Conservation (phyloP, 441 rosid species). For the Brassica balearica region DNA sequence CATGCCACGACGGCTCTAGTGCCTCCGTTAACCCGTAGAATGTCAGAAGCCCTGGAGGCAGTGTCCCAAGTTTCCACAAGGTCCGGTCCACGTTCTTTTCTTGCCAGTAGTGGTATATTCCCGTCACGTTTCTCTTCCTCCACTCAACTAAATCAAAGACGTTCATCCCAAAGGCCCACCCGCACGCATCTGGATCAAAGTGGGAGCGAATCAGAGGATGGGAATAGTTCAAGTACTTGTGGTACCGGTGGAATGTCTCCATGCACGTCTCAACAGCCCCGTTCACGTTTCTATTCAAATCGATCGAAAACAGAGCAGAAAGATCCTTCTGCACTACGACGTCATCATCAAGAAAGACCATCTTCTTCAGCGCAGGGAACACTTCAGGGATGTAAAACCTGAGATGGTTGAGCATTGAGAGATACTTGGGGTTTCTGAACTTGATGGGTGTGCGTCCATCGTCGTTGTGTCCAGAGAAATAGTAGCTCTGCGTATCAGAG, state of each 20-base stretch:
- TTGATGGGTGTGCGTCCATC: constrained; percentile 86
- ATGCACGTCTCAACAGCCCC: constrained; percentile 99
- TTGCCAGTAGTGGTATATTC: constrained; percentile 93
- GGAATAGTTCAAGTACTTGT: constrained; percentile 71
- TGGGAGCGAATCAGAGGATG: constrained; percentile 83
- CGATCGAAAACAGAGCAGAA: constrained; percentile 58
- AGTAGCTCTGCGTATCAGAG: constrained; percentile 91
- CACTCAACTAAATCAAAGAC: constrained; percentile 91
- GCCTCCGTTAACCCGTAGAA: constrained; percentile 90
- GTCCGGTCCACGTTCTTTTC: constrained; percentile 87
- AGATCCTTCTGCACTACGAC: constrained; percentile 90
- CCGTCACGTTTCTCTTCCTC: constrained; percentile 87
- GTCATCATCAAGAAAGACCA: constrained; percentile 92
- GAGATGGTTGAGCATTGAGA: constrained; percentile 86
- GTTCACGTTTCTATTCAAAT: constrained; percentile 82
- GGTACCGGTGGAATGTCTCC: constrained; percentile 93
- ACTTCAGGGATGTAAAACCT: constrained; percentile 95
- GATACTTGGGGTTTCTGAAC: constrained; percentile 88
- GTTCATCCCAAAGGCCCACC: constrained; percentile 99
- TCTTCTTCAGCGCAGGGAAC: constrained; percentile 75
- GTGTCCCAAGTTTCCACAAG: constrained; percentile 95
- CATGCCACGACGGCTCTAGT: constrained; percentile 80
- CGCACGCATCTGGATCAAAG: constrained; percentile 97
- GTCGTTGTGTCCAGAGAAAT: constrained; percentile 85
- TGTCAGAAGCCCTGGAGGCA: constrained; percentile 92